phyloP scores from a whole-genome alignment of 169 alveolate species.

The Plasmodium berghei region DNA sequence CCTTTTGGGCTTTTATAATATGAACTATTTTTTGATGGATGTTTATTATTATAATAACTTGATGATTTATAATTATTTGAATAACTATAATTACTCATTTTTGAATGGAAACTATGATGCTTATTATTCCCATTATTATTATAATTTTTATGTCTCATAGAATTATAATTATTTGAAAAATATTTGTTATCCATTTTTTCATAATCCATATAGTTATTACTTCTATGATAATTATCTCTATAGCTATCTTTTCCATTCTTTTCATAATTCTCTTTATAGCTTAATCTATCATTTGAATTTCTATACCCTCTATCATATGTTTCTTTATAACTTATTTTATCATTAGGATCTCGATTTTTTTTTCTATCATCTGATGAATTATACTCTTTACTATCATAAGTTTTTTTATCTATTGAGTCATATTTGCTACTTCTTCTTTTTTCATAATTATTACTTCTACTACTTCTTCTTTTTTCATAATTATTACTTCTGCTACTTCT shows the following conservation, averaged over 20 bases:
- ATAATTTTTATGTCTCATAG: slow-evolving; percentile 47
- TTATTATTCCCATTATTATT: slow-evolving; percentile 8
- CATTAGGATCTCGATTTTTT: slow-evolving; percentile 41
- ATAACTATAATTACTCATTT: slow-evolving; percentile 50
- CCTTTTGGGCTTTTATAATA: slow-evolving; percentile 23
- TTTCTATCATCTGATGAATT: slow-evolving; percentile 37
- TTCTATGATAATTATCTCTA: not conserved
- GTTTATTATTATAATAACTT: slow-evolving; percentile 25
- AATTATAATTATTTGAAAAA: slow-evolving; percentile 51
- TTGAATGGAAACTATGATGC: slow-evolving; percentile 26
- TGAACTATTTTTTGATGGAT: slow-evolving; percentile 23
- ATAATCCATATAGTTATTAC: slow-evolving; percentile 41
- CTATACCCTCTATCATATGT: slow-evolving; percentile 20
- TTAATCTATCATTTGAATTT: slow-evolving; percentile 48
- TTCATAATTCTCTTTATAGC: slow-evolving; percentile 54
- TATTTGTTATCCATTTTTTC: slow-evolving; percentile 70
- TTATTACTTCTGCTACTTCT: slow-evolving; percentile 8
- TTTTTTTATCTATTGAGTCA: slow-evolving; percentile 22
- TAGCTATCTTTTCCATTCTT: slow-evolving; percentile 25
- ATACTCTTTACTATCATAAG: slow-evolving; percentile 44
- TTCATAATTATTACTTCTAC: slow-evolving; percentile 36
- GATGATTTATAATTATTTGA: slow-evolving; percentile 33
- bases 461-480: slow-evolving; percentile 29
- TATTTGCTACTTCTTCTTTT: slow-evolving; percentile 54
- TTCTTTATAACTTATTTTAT: slow-evolving; percentile 1